Evolutionary conservation across 495 filamentous ascomycete species (phyloP).

Genomic region (Xylaria acuta): DNA sequence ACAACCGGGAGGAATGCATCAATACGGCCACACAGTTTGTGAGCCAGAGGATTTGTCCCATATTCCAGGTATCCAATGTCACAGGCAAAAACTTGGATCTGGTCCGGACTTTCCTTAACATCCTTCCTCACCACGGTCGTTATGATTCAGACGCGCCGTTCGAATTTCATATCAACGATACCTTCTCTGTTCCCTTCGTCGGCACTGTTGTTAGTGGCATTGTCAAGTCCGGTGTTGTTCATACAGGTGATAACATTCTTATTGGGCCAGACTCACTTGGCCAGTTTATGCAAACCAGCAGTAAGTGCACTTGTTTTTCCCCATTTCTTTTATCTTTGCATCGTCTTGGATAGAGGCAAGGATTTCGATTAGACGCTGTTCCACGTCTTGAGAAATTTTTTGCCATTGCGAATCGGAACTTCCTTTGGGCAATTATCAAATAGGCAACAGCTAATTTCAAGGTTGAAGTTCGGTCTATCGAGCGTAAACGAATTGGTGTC

Average conservation of each 20-base stretch:
- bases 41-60: slow-evolving; percentile 91
- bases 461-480: slow-evolving; percentile 75
- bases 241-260: slow-evolving; percentile 86
- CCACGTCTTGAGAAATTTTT: neutral
- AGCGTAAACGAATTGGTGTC: slow-evolving; percentile 91
- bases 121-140: slow-evolving; percentile 92
- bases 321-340: neutral
- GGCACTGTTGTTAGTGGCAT: slow-evolving; percentile 96
- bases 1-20: slow-evolving; percentile 87
- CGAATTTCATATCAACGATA: slow-evolving; percentile 97
- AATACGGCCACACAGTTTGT: slow-evolving; percentile 97
- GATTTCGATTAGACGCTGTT: neutral
- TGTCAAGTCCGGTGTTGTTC: slow-evolving; percentile 85
- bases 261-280: slow-evolving; percentile 93
- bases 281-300: slow-evolving; percentile 86
- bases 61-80: slow-evolving; percentile 98
- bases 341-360: neutral
- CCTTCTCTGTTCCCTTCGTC: slow-evolving; percentile 97
- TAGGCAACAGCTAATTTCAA: neutral
- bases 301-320: slow-evolving; percentile 13
- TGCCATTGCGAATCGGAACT: neutral
- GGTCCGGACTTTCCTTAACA: slow-evolving; percentile 91
- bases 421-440: neutral
- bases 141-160: slow-evolving; percentile 89
- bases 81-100: slow-evolving; percentile 82